Evolutionary conservation across 495 filamentous ascomycete species (phyloP).

Genomic region (Clavariopsis aquatica): DNA sequence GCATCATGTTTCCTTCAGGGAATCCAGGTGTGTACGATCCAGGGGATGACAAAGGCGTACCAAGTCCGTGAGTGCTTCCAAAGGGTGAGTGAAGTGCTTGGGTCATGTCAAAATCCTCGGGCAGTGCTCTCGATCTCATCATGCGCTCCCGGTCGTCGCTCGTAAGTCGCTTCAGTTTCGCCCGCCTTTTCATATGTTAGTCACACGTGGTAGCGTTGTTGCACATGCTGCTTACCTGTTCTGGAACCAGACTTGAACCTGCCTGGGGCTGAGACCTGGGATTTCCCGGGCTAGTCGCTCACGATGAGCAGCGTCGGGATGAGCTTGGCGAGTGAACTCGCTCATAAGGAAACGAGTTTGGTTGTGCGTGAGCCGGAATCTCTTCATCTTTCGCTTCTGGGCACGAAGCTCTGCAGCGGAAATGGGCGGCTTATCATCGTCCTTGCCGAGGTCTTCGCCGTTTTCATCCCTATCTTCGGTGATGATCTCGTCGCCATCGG

Average conservation of each 20-base stretch:
- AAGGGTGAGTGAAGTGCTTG: slow-evolving; percentile 82
- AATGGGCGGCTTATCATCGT: slow-evolving; percentile 57
- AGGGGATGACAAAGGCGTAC: slow-evolving; percentile 58
- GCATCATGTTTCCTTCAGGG: slow-evolving; percentile 55
- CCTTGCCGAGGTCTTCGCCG: slow-evolving; percentile 48
- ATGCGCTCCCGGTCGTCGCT: slow-evolving; percentile 92
- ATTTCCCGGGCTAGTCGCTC: slow-evolving; percentile 90
- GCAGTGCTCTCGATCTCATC: slow-evolving; percentile 88
- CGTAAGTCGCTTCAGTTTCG: slow-evolving; percentile 92
- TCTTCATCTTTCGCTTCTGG: slow-evolving; percentile 92
- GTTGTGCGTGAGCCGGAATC: slow-evolving; percentile 91
- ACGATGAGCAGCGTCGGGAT: slow-evolving; percentile 91
- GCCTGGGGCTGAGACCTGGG: slow-evolving; percentile 85
- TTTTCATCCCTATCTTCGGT: slow-evolving; percentile 55
- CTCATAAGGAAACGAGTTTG: slow-evolving; percentile 97
- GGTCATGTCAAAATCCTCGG: slow-evolving; percentile 89
- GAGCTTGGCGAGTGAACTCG: slow-evolving; percentile 92
- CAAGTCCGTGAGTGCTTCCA: slow-evolving; percentile 50
- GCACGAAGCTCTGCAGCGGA: slow-evolving; percentile 70
- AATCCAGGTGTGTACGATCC: slow-evolving; percentile 51
- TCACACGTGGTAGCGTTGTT: slow-evolving; percentile 14
- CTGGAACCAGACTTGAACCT: slow-evolving; percentile 99
- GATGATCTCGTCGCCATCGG: slow-evolving; percentile 43
- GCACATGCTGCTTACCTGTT: slow-evolving; percentile 69
- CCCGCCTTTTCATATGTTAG: slow-evolving; percentile 62